Conservation (phyloP, 768 basidiomycete genomes). For the Astraeus odoratus region DNA sequence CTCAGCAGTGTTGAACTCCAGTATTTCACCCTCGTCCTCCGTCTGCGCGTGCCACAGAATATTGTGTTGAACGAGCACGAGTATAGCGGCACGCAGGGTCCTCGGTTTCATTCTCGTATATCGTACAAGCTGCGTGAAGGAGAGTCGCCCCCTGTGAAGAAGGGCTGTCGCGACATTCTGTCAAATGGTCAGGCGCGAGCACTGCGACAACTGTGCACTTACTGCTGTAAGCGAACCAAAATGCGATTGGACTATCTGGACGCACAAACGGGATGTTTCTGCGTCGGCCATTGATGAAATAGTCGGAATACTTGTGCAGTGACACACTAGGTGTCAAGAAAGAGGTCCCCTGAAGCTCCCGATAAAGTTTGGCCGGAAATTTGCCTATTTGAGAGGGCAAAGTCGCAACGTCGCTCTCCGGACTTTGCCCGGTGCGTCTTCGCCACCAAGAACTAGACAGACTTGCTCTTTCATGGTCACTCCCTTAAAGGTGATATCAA, state of each 20-base stretch:
- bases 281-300: conserved; percentile 65
- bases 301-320: too few species aligned
- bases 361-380: neutral
- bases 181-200: conserved; percentile 2
- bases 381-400: neutral
- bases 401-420: neutral
- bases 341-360: too few species aligned
- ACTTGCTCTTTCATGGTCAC: too few species aligned
- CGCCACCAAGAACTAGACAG: neutral
- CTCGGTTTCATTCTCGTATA: conserved; percentile 63
- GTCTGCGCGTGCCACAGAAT: conserved; percentile 77
- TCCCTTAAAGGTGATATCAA: neutral
- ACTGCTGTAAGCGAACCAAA: conserved; percentile 66
- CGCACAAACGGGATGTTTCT: conserved; percentile 54
- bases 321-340: too few species aligned
- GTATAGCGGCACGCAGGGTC: conserved; percentile 58
- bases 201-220: conserved; percentile 18
- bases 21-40: conserved; percentile 65
- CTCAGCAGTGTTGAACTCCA: conserved; percentile 79
- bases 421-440: neutral
- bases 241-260: conserved; percentile 55
- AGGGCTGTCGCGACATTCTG: conserved; percentile 71
- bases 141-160: conserved; percentile 78
- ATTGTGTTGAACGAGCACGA: conserved; percentile 88
- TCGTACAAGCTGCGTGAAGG: conserved; percentile 59